phyloP scores from a whole-genome alignment of 495 filamentous ascomycete genomes.

The Viridothelium virens region DNA sequence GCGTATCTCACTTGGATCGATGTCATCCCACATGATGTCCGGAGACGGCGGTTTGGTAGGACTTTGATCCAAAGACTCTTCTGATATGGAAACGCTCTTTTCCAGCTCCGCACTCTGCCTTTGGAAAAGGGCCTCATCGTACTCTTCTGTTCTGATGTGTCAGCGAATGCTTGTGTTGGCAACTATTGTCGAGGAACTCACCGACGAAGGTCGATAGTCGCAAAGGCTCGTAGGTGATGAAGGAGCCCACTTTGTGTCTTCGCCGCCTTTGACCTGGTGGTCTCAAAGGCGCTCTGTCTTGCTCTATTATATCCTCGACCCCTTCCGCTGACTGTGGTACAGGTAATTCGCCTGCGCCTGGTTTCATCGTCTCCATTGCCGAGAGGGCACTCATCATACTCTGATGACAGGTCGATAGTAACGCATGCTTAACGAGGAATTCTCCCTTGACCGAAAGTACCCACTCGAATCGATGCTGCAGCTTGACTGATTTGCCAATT shows the following conservation, averaged over 20 bases:
- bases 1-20: not conserved
- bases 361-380: not conserved
- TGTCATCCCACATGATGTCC: not conserved
- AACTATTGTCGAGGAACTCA: not conserved
- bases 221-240: conserved; percentile 4
- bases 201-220: not conserved
- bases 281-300: not conserved
- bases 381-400: conserved; percentile 7
- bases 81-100: not conserved
- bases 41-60: not conserved
- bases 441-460: conserved; percentile 10
- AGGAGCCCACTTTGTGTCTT: not conserved
- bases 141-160: not conserved
- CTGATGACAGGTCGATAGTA: conserved; percentile 16
- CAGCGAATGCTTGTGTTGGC: not conserved
- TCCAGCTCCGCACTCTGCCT: not conserved
- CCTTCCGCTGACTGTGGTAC: not conserved
- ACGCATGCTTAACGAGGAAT: conserved; percentile 11
- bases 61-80: not conserved
- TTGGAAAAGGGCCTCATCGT: not conserved
- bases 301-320: not conserved
- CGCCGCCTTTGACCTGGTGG: not conserved
- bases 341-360: not conserved
- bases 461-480: conserved; percentile 16
- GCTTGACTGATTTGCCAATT: conserved; percentile 5